Base-by-base conservation (phyloP, 2,329 filamentous ascomycete genomes). In the Xylariales sp. region DNA sequence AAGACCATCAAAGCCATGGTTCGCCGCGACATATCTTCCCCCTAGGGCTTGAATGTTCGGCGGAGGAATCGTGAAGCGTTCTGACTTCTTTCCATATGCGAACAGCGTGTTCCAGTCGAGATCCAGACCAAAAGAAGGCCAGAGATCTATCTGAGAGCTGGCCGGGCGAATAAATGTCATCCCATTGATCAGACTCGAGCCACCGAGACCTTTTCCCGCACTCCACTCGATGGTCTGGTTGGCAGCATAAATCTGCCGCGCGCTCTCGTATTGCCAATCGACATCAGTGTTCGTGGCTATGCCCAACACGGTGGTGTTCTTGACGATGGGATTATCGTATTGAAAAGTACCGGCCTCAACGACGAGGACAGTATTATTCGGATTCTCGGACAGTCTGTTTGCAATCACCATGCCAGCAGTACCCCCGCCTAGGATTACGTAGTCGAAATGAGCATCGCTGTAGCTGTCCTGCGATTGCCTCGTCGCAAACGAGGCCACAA, bases 271-370 rank as follows among this genome's bases (percentile, higher is more conserved):
- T n/a, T n/a, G n/a, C n/a, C n/a, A n/a, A n/a, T n/a, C n/a, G n/a
- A n/a, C n/a, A n/a, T n/a, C n/a, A n/a, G n/a, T n/a, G n/a, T n/a
- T n/a, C n/a, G n/a, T n/a, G n/a, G 50, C 49, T 5, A 48, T 49
- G 27, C 63, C 54, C 4, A 61, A 56, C 8, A 63, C 59, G 5
- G 55, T 56, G 40, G 66, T 66, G 0, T 58, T 53, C 58, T 61
- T 62, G 22, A 62, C 63, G 65, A 21, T 33, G 16, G 12, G 11
- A n/a, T 29, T 7, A 19, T 35, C 8, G 19, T 31, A 9, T 29
- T 20, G n/a, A n/a, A n/a, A n/a, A n/a, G n/a, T n/a, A n/a, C n/a
- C n/a, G n/a, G n/a, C n/a, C n/a, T n/a, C n/a, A n/a, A n/a, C n/a
- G n/a, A n/a, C n/a, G n/a, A n/a, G n/a, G n/a, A n/a, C 6, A 16